Evolutionary conservation across 257 asterid genomes (phyloP).

Genomic region (Solanum lycopersicoides): DNA sequence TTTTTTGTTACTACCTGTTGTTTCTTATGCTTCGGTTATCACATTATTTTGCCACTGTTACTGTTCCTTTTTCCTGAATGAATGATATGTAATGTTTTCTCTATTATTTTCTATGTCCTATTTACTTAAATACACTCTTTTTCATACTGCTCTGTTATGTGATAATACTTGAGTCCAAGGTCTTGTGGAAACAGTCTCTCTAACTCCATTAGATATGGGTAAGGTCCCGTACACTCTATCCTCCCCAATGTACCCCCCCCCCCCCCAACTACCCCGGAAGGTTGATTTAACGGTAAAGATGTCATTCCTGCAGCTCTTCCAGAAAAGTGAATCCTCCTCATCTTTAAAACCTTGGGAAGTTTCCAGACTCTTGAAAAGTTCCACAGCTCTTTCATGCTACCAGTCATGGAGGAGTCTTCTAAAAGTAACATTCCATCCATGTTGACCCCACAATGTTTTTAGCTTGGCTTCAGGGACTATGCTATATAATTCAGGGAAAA

Average conservation of each 20-base stretch:
- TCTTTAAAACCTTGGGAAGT: background rate
- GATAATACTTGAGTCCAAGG: background rate
- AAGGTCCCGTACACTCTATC: background rate
- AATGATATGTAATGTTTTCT: background rate
- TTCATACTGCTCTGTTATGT: background rate
- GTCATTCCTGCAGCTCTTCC: background rate
- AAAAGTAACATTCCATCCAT: background rate
- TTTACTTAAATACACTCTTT: background rate
- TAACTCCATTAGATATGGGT: background rate
- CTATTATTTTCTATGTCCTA: background rate
- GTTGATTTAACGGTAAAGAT: background rate
- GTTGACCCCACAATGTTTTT: background rate
- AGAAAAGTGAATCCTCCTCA: background rate
- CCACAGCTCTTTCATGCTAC: background rate
- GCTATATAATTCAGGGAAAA: background rate
- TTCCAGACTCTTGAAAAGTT: background rate
- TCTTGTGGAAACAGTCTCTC: background rate
- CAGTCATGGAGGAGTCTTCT: background rate
- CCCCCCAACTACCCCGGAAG: background rate
- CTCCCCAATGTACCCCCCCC: background rate
- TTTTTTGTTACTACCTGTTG: background rate
- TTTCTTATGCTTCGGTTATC: background rate
- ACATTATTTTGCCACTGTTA: background rate
- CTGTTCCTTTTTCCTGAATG: background rate
- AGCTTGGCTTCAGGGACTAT: background rate